A percentile compares a stretch with the other conserved stretches of the same genome.
These are phyloP conservation scores for Peronosclerospora sorghi DNA, from an alignment of 352 stramenopile genomes.

Conservation along the genomic window DNA sequence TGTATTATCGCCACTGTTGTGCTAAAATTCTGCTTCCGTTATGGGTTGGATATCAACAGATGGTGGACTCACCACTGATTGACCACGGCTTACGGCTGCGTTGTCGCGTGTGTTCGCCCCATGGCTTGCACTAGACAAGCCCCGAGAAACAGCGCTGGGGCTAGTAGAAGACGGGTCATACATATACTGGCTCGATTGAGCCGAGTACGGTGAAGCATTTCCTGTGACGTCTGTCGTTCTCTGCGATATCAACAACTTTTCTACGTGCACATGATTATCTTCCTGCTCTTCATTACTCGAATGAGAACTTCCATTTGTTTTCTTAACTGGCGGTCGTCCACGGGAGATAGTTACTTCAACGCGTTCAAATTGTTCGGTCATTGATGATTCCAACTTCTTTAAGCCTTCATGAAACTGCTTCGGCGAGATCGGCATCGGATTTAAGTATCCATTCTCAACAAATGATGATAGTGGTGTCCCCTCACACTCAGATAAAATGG, in stretches of 20 bases:
- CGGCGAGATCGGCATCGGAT: conserved; percentile 41
- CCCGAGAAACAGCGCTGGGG: conserved; percentile 6
- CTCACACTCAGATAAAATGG: conserved; percentile 24
- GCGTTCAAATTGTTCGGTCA: conserved; percentile 61
- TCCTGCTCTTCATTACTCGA: conserved; percentile 25
- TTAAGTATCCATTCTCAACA: conserved; percentile 61
- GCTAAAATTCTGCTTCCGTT: conserved; percentile 34
- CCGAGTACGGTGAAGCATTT: conserved; percentile 5
- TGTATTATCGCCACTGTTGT: conserved; percentile 10
- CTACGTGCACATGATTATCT: conserved; percentile 20
- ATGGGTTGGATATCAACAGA: conserved; percentile 18
- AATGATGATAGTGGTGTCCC: conserved; percentile 78
- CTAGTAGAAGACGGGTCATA: not conserved
- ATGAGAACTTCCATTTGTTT: conserved; percentile 15
- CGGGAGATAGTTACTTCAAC: conserved; percentile 74
- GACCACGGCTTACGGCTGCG: conserved; percentile 19
- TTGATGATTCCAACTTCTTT: conserved; percentile 51
- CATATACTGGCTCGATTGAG: conserved; percentile 6
- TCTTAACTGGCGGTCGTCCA: conserved; percentile 38
- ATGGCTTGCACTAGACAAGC: conserved; percentile 5
- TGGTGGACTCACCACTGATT: conserved; percentile 21
- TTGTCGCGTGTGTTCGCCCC: conserved; percentile 7
- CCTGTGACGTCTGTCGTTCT: conserved; percentile 5
- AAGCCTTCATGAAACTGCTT: conserved; percentile 43
- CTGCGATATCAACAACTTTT: conserved; percentile 32